Evolutionary conservation across 2,329 filamentous ascomycete species (phyloP), one percentile per base, ranked within the genome.

Genomic region (Blastomyces emzantsi): DNA sequence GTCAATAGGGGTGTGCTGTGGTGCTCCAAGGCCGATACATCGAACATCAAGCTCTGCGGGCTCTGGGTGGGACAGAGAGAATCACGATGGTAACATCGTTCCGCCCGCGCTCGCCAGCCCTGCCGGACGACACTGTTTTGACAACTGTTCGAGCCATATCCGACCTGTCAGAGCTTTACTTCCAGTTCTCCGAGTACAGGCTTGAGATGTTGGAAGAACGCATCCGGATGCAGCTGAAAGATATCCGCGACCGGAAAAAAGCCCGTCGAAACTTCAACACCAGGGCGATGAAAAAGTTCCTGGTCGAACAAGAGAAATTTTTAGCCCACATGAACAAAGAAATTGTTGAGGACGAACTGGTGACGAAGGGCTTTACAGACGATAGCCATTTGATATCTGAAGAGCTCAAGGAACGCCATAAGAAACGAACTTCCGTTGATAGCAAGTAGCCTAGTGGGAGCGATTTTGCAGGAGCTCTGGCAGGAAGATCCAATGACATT

Each of bases 11-110:
- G 19, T 84, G 80, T 60, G 85, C 83, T 2, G 83, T 87, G 1
- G 79, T 88, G n/a, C 77, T 88, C 52, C 86, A 89, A 72, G 87
- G 86, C 19, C 80, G 86, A 28, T 87, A 88, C 74, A 86, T 89
- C 65, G 81, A 84, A 66, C 86, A 89, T 71, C 81, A 84, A 64
- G 87, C 86, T 1, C 78, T 87, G 22, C 81, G 80, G 15, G 83
- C 85, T 11, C 73, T 84, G 1, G 84, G 84, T 22, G 78, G 79
- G 4, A 79, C 80, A 30, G 86, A 88, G 72, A 82, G 86, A 43
- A 87, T 89, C 73, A 84, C 79, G 54, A 85, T 86, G 75, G 85
- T 89, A 60, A 89, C 86, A 0, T 85, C 83, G 3, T 88, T 87
- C 76, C 80, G 87, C 11, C 85, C 86, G 1, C 81, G 80, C 61